phyloP scores from a whole-genome alignment of 768 basidiomycete species.

The Vararia minispora region DNA sequence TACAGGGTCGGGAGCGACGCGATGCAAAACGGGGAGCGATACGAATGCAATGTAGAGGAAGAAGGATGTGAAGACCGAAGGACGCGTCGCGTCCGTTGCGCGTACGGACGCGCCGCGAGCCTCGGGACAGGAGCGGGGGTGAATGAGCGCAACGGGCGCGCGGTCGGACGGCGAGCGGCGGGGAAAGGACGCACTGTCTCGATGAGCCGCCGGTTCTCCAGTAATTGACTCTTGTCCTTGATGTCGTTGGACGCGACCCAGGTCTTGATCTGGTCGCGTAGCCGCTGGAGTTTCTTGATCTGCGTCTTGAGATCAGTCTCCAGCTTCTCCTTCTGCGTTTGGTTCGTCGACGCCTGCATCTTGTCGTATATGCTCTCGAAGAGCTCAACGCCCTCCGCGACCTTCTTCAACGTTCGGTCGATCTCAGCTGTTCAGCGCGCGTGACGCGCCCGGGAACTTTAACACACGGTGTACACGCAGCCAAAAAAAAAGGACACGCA shows the following conservation, averaged over 20 bases:
- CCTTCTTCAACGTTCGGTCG: slow-evolving; percentile 96
- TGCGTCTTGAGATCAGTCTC: slow-evolving; percentile 95
- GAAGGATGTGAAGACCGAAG: too few species aligned
- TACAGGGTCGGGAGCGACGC: slow-evolving; percentile 12
- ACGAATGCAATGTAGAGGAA: too few species aligned
- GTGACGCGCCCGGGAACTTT: too few species aligned
- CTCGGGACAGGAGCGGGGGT: too few species aligned
- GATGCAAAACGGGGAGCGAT: slow-evolving; percentile 3
- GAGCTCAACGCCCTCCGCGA: slow-evolving; percentile 88
- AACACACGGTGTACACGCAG: background rate
- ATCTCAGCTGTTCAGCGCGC: slow-evolving; percentile 84
- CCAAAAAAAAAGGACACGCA: slow-evolving; percentile 19
- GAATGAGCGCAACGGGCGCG: background rate
- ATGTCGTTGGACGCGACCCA: slow-evolving; percentile 98
- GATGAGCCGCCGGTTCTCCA: slow-evolving; percentile 92
- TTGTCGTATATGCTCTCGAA: slow-evolving; percentile 97
- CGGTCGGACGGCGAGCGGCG: background rate
- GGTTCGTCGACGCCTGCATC: slow-evolving; percentile 92
- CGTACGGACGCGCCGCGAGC: too few species aligned
- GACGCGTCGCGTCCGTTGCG: too few species aligned
- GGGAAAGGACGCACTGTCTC: slow-evolving; percentile 67
- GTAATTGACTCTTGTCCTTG: slow-evolving; percentile 89
- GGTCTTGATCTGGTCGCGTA: slow-evolving; percentile 84
- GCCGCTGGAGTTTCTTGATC: slow-evolving; percentile 88
- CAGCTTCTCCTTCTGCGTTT: slow-evolving; percentile 97